Conservation (phyloP, 2,329 filamentous ascomycete genomes). For the Nigrograna mackinnonii region DNA sequence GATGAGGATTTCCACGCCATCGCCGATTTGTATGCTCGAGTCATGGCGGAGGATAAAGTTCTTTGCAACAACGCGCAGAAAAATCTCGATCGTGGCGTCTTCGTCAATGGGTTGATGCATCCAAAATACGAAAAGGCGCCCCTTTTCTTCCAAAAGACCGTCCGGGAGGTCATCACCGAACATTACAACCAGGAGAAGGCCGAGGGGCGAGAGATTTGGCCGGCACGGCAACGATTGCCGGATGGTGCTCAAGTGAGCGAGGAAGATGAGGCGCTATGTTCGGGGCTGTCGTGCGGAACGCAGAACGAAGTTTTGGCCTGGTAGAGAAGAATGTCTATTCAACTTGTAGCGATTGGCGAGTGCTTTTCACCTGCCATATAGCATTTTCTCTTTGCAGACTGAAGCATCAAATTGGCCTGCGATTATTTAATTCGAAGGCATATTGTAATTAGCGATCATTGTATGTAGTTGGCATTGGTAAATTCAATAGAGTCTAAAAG, state of each 20-base stretch:
- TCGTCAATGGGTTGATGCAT: slow-evolving; percentile 66
- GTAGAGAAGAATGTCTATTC: too few relatives aligned
- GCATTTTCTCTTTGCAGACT: too few relatives aligned
- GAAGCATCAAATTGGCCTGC: too few relatives aligned
- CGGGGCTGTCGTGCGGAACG: slow-evolving; percentile 23
- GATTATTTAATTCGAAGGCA: too few relatives aligned
- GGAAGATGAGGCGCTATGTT: slow-evolving; percentile 28
- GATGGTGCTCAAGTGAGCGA: slow-evolving; percentile 17
- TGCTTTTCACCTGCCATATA: too few relatives aligned
- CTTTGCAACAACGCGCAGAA: slow-evolving; percentile 63
- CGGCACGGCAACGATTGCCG: slow-evolving; percentile 44
- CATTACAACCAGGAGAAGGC: slow-evolving; percentile 54
- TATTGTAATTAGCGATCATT: too few relatives aligned
- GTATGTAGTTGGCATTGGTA: too few relatives aligned
- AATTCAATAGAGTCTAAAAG: too few relatives aligned
- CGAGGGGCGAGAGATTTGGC: slow-evolving; percentile 56
- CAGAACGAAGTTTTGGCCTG: slow-evolving; percentile 4
- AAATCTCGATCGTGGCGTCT: slow-evolving; percentile 65
- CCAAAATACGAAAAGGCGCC: slow-evolving; percentile 63
- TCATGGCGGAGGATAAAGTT: slow-evolving; percentile 68
- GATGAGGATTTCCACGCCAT: slow-evolving; percentile 62
- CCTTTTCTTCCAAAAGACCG: slow-evolving; percentile 58
- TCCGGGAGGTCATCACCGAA: slow-evolving; percentile 53
- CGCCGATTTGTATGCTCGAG: slow-evolving; percentile 63
- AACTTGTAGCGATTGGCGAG: too few relatives aligned